Conservation (phyloP, 2,329 filamentous ascomycete genomes). For the Neofusicoccum cordaticola region DNA sequence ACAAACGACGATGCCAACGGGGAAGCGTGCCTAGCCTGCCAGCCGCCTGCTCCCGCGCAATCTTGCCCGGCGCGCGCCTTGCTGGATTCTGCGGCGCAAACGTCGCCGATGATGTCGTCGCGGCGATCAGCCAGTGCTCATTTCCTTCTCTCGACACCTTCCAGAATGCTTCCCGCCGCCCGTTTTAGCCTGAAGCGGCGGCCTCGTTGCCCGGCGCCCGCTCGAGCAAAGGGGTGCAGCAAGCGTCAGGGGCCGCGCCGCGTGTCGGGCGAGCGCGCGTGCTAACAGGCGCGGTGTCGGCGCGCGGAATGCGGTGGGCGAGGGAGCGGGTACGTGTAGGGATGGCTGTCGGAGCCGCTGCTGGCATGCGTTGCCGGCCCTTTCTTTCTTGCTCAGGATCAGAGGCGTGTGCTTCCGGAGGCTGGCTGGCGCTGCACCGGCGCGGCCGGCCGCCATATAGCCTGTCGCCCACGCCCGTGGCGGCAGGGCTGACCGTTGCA, state of each 20-base stretch:
- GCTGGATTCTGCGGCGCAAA: neutral
- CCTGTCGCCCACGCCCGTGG: neutral
- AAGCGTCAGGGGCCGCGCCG: slow-evolving; percentile 1
- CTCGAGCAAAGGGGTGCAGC: neutral
- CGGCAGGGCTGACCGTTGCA: slow-evolving; percentile 10
- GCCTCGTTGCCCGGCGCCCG: neutral
- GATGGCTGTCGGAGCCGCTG: neutral
- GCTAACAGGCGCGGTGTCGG: slow-evolving; percentile 7
- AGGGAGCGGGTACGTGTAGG: slow-evolving; percentile 3
- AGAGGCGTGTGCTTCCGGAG: neutral
- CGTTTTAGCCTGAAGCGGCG: slow-evolving; percentile 13
- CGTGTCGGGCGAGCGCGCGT: neutral
- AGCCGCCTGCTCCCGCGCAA: neutral
- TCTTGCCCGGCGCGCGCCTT: neutral
- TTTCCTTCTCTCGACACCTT: slow-evolving; percentile 2
- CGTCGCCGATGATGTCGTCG: neutral
- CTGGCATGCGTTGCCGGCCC: slow-evolving; percentile 5
- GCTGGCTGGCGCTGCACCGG: neutral
- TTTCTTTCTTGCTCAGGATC: neutral
- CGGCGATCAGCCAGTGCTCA: slow-evolving; percentile 3
- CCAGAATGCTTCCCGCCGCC: slow-evolving; percentile 2
- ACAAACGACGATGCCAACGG: slow-evolving; percentile 8
- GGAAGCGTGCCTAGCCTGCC: neutral
- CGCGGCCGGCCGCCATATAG: neutral
- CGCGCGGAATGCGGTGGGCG: slow-evolving; percentile 3